A percentile compares a stretch with the other conserved stretches of the same genome.
Evolutionary conservation across 1,284 basidiomycete genomes (phyloP).

Genomic region (Fomitiporia mediterranea): DNA sequence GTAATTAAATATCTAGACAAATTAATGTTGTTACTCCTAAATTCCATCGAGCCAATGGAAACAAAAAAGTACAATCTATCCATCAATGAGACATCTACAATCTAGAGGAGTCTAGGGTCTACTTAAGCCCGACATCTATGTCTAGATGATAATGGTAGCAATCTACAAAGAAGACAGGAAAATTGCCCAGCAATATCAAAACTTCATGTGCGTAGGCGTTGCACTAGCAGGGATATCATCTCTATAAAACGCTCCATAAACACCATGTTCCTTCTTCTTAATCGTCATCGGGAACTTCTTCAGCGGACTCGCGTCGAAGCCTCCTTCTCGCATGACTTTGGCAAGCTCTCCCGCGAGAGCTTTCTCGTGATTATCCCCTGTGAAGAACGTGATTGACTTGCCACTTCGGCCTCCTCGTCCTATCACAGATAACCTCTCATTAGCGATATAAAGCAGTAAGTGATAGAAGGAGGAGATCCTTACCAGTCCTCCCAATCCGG

Average conservation of each 20-base stretch:
- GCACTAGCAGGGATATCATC: slow-evolving; percentile 74
- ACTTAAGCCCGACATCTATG: not conserved
- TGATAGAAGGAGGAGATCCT: slow-evolving; percentile 35
- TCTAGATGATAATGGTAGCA: not conserved
- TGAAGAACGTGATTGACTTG: slow-evolving; percentile 96
- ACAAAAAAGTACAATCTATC: not conserved
- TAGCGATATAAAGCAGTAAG: not conserved
- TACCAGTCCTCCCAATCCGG: slow-evolving; percentile 87
- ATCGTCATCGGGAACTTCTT: slow-evolving; percentile 94
- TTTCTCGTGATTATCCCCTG: slow-evolving; percentile 80
- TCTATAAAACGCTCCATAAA: slow-evolving; percentile 77
- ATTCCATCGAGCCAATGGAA: not conserved
- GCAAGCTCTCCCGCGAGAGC: slow-evolving; percentile 94
- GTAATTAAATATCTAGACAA: no score
- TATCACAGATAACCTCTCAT: slow-evolving; percentile 34
- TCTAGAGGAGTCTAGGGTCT: not conserved
- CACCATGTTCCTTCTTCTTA: slow-evolving; percentile 90
- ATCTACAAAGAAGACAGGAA: not conserved
- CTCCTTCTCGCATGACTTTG: slow-evolving; percentile 85
- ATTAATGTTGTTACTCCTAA: no score
- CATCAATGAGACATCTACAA: not conserved
- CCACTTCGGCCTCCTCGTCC: slow-evolving; percentile 87
- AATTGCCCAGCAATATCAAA: slow-evolving; percentile 30
- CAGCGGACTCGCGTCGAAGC: slow-evolving; percentile 74
- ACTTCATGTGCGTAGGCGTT: slow-evolving; percentile 87